Conservation (phyloP, 2,329 filamentous ascomycete genomes). For the Microsporum ferrugineum region DNA sequence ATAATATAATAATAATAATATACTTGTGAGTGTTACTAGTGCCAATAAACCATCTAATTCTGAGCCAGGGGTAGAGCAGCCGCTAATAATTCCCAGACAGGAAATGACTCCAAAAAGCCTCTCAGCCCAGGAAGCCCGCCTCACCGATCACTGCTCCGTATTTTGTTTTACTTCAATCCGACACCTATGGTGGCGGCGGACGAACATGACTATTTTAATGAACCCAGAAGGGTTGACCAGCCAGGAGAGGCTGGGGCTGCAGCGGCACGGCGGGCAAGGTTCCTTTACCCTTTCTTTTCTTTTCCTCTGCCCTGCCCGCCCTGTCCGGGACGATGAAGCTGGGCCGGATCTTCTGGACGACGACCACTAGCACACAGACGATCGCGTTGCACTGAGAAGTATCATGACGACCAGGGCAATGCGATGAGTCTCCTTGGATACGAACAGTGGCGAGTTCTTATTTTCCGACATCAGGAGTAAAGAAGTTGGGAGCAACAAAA, state of each 20-base stretch:
- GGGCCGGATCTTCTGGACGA: not conserved
- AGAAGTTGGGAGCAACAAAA: not conserved
- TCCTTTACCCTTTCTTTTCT: not conserved
- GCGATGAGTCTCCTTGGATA: constrained; percentile 1
- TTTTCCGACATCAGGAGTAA: not conserved
- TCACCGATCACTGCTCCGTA: not conserved
- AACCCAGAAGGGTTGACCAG: not conserved
- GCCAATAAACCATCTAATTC: not conserved
- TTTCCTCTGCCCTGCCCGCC: not conserved
- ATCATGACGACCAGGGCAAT: constrained; percentile 3
- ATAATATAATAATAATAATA: not conserved
- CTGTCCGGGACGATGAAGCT: not conserved
- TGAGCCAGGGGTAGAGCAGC: not conserved
- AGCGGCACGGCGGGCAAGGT: not conserved
- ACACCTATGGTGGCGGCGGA: not conserved
- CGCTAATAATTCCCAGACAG: constrained; percentile 4
- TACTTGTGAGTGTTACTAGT: not conserved
- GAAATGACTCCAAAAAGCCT: constrained; percentile 6
- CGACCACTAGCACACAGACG: not conserved
- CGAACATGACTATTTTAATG: not conserved
- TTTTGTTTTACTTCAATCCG: not conserved
- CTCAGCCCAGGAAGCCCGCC: not conserved
- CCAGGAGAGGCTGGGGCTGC: not conserved
- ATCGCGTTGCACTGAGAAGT: not conserved
- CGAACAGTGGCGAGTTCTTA: not conserved